Evolutionary conservation across 352 stramenopile genomes (phyloP).

Genomic region (Globisporangium sylvaticum): DNA sequence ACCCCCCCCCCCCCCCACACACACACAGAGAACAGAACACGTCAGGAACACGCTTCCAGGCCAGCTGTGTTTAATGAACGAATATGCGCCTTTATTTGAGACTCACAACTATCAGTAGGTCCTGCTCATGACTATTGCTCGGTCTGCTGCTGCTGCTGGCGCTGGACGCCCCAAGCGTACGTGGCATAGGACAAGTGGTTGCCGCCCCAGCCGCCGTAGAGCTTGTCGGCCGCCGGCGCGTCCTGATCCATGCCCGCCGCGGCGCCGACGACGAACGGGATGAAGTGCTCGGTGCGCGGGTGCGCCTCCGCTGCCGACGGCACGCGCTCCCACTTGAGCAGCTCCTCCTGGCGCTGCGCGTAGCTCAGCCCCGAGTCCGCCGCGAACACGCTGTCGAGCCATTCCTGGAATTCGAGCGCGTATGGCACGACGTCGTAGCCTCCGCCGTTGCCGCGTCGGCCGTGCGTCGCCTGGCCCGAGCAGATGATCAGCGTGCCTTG

Average conservation of each 20-base stretch:
- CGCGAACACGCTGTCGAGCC: conserved; percentile 35
- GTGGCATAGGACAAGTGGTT: conserved; percentile 38
- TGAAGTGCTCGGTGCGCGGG: conserved; percentile 47
- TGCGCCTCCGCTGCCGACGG: conserved; percentile 34
- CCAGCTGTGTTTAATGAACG: not conserved
- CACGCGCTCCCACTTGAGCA: conserved; percentile 39
- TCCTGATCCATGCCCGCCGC: conserved; percentile 49
- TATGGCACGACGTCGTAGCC: conserved; percentile 7
- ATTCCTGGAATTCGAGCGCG: conserved; percentile 36
- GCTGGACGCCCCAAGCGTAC: conserved; percentile 29
- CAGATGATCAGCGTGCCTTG: conserved; percentile 83
- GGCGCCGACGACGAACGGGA: conserved; percentile 48
- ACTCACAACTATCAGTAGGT: not conserved
- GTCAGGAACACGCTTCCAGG: not conserved
- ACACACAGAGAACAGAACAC: not conserved
- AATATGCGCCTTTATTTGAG: not conserved
- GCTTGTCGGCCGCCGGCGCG: conserved; percentile 22
- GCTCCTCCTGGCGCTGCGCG: conserved; percentile 29
- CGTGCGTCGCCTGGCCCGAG: conserved; percentile 61
- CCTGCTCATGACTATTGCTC: not conserved
- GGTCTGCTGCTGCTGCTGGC: not conserved
- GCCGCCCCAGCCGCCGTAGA: conserved; percentile 35
- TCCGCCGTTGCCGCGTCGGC: conserved; percentile 3
- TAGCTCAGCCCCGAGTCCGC: conserved; percentile 22
- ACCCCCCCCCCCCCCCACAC: no score